phyloP scores from a whole-genome alignment of 805 yeast species.

The Brettanomyces sp. region DNA sequence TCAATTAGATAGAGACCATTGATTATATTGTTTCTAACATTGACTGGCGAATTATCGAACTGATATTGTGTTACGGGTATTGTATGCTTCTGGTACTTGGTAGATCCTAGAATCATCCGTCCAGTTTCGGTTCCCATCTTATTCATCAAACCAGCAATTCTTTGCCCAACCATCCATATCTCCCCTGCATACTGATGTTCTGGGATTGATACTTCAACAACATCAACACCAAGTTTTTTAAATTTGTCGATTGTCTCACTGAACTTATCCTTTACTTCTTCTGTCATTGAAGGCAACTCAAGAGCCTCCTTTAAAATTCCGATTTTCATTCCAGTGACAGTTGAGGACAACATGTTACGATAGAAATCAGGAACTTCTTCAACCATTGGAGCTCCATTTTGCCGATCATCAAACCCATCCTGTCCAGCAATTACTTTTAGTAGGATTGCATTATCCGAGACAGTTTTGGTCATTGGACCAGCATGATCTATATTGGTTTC shows the following conservation, averaged over 20 bases:
- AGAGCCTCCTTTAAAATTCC: constrained; percentile 28
- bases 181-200: constrained; percentile 26
- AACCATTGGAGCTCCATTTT: constrained; percentile 1
- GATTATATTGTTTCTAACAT: constrained; percentile 11
- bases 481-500: constrained; percentile 27
- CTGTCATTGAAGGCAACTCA: constrained; percentile 23
- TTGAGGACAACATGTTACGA: constrained; percentile 3
- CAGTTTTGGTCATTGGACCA: constrained; percentile 28
- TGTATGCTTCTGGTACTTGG: constrained; percentile 5
- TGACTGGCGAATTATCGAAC: constrained; percentile 4
- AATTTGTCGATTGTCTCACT: constrained; percentile 20
- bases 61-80: constrained; percentile 6
- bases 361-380: constrained; percentile 12
- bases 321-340: constrained; percentile 21
- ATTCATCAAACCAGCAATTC: constrained; percentile 14
- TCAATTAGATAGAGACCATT: constrained; percentile 25
- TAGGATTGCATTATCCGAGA: constrained; percentile 22
- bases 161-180: constrained; percentile 26
- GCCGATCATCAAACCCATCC: constrained; percentile 23
- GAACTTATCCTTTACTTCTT: constrained; percentile 18
- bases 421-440: constrained; percentile 28
- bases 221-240: constrained; percentile 23
- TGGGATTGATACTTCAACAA: constrained; percentile 27
- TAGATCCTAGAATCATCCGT: constrained; percentile 9
- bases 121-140: constrained; percentile 10